Evolutionary conservation across 495 filamentous ascomycete species (phyloP), one percentile per base, ranked within the genome.

Genomic region (Delitschia confertaspora): DNA sequence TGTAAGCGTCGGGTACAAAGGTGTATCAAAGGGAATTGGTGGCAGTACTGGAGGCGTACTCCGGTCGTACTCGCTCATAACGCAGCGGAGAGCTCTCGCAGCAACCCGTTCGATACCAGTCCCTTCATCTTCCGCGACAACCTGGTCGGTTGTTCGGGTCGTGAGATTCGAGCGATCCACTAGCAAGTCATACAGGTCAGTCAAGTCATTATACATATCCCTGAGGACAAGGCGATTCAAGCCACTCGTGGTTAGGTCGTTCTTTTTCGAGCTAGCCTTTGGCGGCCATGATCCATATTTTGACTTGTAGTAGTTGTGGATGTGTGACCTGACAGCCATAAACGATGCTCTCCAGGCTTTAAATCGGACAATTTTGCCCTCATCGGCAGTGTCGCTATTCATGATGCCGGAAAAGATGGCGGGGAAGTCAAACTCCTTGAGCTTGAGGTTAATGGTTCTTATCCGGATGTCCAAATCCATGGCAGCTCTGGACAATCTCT

Each of bases 271-370:
- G 37, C 70, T 76, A 0, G 86, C 87, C 60, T 88, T 91, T 25
- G 93, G 91, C 14, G 93, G 88, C 91, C 91, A 98, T 38, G 81
- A 79, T 27, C 93, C 93, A 58, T 93, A 93, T 37, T 76, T 73
- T 34, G 77, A 64, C 56, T 87, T 87, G 62, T 91, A 93, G 64
- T 85, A 83, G 36, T 69, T 67, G 36, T 94, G 68, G 11, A 83
- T 72, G 48, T 83, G 82, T 42, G 76, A 80, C 25, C 86, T 75
- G 70, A 87, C 83, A 19, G 76, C 71, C 33, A 71, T 63, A 59
- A 89, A 95, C 1, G 77, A 68, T 1, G 65, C 62, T 57, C 75
- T 83, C 91, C 93, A 96, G 29, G 70, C 70, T 49, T 85, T 83
- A 67, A 88, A 98, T n/a, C 74, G 74, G 33, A 93, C 69, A 16